phyloP scores from a whole-genome alignment of 805 yeast species.

The Schizosaccharomyces octosporus region DNA sequence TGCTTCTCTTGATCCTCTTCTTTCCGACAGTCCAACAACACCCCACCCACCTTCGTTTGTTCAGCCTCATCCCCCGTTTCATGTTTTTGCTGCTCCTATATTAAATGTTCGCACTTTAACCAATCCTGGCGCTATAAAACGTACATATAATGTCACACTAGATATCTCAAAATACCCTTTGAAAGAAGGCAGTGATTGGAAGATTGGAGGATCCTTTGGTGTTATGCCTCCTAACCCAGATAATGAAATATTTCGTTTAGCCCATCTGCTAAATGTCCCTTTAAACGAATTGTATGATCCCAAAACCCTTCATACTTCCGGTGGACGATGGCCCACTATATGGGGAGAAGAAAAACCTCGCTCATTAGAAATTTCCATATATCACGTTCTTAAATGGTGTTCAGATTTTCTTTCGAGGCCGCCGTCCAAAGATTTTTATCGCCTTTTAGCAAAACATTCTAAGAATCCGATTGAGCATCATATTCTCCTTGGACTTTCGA shows the following conservation, averaged over 20 bases:
- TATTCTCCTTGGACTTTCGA: slow-evolving; percentile 7
- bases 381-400: slow-evolving; percentile 10
- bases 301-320: slow-evolving; percentile 5
- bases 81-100: slow-evolving; percentile 9
- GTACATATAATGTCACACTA: slow-evolving; percentile 10
- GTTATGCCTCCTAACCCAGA: slow-evolving; percentile 10
- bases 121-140: slow-evolving; percentile 8
- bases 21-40: not conserved
- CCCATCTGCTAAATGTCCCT: slow-evolving; percentile 5
- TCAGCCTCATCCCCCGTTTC: slow-evolving; percentile 10
- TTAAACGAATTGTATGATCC: slow-evolving; percentile 2
- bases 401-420: slow-evolving; percentile 9
- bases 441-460: slow-evolving; percentile 7
- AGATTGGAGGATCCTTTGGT: slow-evolving; percentile 12
- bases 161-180: slow-evolving; percentile 10
- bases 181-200: slow-evolving; percentile 11
- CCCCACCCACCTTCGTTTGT: slow-evolving; percentile 7
- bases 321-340: slow-evolving; percentile 12
- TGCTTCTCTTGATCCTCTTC: not conserved
- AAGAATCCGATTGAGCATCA: slow-evolving; percentile 5
- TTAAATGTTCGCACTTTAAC: slow-evolving; percentile 8
- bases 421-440: slow-evolving; percentile 7
- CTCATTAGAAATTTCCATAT: slow-evolving; percentile 4
- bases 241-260: slow-evolving; percentile 7
- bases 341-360: slow-evolving; percentile 11